Base-by-base conservation (phyloP, 2,329 filamentous ascomycete species). In the Clarireedia monteithiana region DNA sequence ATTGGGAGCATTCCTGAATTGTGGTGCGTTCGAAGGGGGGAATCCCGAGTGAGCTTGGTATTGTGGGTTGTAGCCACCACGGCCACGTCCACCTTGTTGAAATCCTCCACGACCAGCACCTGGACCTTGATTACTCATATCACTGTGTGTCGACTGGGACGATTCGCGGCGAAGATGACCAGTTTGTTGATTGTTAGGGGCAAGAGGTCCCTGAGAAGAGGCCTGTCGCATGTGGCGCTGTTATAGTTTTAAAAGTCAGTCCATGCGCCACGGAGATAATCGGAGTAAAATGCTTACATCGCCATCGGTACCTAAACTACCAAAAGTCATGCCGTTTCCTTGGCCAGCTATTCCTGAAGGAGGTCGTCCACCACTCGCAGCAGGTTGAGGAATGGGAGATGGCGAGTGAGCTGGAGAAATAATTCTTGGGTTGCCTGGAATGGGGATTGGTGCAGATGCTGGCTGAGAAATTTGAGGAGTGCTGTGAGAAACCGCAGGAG, bases 371-470 rank as follows among this genome's bases (percentile, higher is more conserved):
- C 54, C 54, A 39, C 85, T 88, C 36, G 86, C 85, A 54, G 86
- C 83, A 51, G 91, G 89, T 72, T 92, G 89, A 34, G 94, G 92
- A 65, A 97, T 97, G 4, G 94, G 94, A 44, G 89, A 92, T 4
- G 94, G 94, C 47, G 92, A 96, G 64, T 88, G 86, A 49, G 88
- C 85, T 5, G 94, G 94, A 47, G 91, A 95, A 48, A 85, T 84
- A 51, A 92, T 81, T 65, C 88, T 83, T 60, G 87, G 86, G 68
- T 88, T 85, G 24, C 56, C 56, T 68, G 83, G 84, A 72, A 82
- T 89, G 72, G 75, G 77, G 63, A 81, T 85, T 58, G 79, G 81
- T 39, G 77, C 79, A 62, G 81, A 74, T 72, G 61, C 60, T 51
- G 63, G 62, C 58, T 67, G 65, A 53, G 73, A 70, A 55, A 75